Conservation (phyloP, 495 filamentous ascomycete genomes). For the Lasiosphaeria miniovina region DNA sequence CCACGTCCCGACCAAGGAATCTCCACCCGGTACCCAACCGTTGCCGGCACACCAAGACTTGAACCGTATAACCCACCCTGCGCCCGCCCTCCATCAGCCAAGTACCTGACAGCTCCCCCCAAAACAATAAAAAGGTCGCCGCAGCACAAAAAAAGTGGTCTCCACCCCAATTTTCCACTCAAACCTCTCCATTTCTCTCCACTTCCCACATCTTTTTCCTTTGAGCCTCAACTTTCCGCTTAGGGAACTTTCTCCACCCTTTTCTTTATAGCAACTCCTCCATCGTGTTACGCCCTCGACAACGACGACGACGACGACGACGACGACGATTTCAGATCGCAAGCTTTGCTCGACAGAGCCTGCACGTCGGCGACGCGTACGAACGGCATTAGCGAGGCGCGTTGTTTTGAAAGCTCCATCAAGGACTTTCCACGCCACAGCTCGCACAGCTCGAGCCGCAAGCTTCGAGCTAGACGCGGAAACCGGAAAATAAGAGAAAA, state of each 20-base stretch:
- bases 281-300: conserved; percentile 13
- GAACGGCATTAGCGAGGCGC: background rate
- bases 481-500: background rate
- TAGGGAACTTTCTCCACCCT: conserved; percentile 30
- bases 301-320: conserved; percentile 6
- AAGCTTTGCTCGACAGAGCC: conserved; percentile 19
- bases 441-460: no score
- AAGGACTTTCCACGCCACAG: no score
- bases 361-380: conserved; percentile 8
- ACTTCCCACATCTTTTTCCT: conserved; percentile 30
- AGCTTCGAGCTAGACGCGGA: background rate
- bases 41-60: conserved; percentile 18
- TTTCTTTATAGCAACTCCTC: conserved; percentile 11
- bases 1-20: conserved; percentile 14
- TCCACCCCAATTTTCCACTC: conserved; percentile 35
- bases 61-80: conserved; percentile 19
- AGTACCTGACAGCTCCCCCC: conserved; percentile 29
- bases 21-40: conserved; percentile 25
- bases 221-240: conserved; percentile 37
- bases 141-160: conserved; percentile 30
- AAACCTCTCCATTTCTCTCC: conserved; percentile 36
- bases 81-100: conserved; percentile 29
- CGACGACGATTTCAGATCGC: conserved; percentile 16
- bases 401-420: background rate
- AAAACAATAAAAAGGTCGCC: conserved; percentile 27